phyloP scores from a whole-genome alignment of 2,329 filamentous ascomycete genomes.

The Metarhizium album region DNA sequence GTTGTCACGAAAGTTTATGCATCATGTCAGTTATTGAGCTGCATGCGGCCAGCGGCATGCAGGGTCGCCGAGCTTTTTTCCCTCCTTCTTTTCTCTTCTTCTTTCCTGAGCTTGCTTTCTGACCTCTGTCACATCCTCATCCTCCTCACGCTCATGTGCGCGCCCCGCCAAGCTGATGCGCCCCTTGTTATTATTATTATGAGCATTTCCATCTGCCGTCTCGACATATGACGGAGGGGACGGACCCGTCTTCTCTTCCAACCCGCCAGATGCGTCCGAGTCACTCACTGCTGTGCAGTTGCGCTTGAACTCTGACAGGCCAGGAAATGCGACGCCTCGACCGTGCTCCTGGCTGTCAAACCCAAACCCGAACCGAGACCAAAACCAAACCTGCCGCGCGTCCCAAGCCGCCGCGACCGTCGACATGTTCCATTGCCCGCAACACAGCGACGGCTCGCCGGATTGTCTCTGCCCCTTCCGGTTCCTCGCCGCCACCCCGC shows the following conservation, averaged over 20 bases:
- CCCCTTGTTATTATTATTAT: too few species aligned
- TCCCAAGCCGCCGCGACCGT: not conserved
- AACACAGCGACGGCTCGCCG: not conserved
- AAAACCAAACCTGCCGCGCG: not conserved
- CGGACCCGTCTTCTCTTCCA: too few species aligned
- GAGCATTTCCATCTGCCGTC: too few species aligned
- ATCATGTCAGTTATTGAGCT: too few species aligned
- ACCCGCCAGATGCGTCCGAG: not conserved
- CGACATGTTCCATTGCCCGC: not conserved
- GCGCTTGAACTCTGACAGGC: not conserved
- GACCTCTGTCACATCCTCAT: too few species aligned
- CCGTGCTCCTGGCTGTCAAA: not conserved
- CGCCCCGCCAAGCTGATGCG: not conserved
- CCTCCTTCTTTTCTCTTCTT: not conserved
- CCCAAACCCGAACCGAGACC: not conserved
- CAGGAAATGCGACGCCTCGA: slow-evolving; percentile 5
- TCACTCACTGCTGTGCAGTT: not conserved
- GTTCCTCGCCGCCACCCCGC: not conserved
- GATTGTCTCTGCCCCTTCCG: not conserved
- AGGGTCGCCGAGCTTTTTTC: not conserved
- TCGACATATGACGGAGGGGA: too few species aligned
- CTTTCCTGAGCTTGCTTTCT: not conserved
- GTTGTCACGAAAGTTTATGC: too few species aligned
- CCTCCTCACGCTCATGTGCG: too few species aligned
- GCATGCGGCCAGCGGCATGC: too few species aligned